Evolutionary conservation across 768 basidiomycete genomes (phyloP), one percentile per base, ranked within the genome.

Genomic region (Trametes villosa): DNA sequence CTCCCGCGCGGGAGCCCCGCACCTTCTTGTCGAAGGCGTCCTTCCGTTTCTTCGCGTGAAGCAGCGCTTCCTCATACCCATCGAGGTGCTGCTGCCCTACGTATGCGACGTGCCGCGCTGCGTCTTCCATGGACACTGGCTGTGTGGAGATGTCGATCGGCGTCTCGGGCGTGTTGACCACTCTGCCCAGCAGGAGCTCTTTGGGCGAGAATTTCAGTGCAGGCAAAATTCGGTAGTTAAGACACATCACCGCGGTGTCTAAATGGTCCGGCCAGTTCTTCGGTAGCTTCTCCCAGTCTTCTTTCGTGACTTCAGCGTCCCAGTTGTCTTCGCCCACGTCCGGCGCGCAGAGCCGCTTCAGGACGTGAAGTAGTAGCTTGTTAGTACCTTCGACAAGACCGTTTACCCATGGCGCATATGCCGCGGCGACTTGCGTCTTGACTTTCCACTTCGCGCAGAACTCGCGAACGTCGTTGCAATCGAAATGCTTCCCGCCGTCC

Each of bases 321-420:
- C 62, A 65, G n/a, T 64, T 64, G 18, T 75, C 71, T 27, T 74
- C 70, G 0, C 71, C 69, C 0, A 76, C 30, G 1, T 70, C 66
- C 1, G 78, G 78, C 9, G 71, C 68, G 38, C 78, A 78, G 5
- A 79, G 51, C 0, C 70, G 42, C 20, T 65, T 65, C 1, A 80
- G 60, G 0, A 64, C 15, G 9, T 67, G 50, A 0, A 79, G 62
- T 0, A 80, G 62, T 0, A 72, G 36, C 9, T 66, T 67, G 61
- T 81, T 80, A 0, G 70, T 64, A 3, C 71, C 71, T 38, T 78
- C 73, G 0, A 76, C 67, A 0, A 77, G 62, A 0, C 77, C 74
- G 51, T 78, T 79, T 15, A 78, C 62, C 79, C 78, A 80, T 8
- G 77, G 78, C 11, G 76, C 68, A 50, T 80, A 80, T 1, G 74